Conservation (phyloP, 164 flowering plant species). For the Liriodendron chinense region DNA sequence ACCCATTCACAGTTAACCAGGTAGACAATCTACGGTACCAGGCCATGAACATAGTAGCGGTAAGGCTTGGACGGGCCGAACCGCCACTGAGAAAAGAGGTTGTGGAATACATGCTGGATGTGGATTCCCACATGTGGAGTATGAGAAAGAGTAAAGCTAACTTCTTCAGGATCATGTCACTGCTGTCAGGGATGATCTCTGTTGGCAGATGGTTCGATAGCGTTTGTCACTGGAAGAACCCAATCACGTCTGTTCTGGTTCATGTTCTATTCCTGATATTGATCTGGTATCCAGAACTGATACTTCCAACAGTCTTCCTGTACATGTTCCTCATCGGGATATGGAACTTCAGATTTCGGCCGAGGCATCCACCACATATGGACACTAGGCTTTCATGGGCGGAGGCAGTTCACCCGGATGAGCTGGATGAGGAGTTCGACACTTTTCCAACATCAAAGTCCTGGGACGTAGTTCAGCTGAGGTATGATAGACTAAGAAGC, state of each 20-base stretch:
- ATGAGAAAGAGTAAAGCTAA: constrained; percentile 68
- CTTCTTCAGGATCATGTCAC: constrained; percentile 53
- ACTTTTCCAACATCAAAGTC: constrained; percentile 50
- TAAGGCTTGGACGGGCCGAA: constrained; percentile 51
- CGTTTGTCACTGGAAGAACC: constrained; percentile 54
- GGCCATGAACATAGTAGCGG: constrained; percentile 54
- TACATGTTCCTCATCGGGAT: constrained; percentile 60
- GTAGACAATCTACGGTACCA: constrained; percentile 44
- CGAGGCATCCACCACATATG: constrained; percentile 58
- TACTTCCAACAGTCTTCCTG: constrained; percentile 50
- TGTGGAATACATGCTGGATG: constrained; percentile 68
- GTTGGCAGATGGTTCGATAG: constrained; percentile 38
- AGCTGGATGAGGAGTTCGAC: constrained; percentile 60
- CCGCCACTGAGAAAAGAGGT: constrained; percentile 59
- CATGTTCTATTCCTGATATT: constrained; percentile 49
- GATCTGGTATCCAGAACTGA: constrained; percentile 56
- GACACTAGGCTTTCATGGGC: constrained; percentile 58
- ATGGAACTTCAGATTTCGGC: constrained; percentile 53
- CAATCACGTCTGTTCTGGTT: constrained; percentile 50
- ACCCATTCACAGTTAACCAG: constrained; percentile 57
- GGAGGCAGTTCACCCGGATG: constrained; percentile 51
- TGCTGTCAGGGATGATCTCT: constrained; percentile 39
- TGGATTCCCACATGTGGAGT: constrained; percentile 62
- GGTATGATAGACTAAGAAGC: constrained; percentile 56
- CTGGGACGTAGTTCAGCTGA: constrained; percentile 39